phyloP scores from a whole-genome alignment of 805 yeast species.

The Kodamaea jinghongensis region DNA sequence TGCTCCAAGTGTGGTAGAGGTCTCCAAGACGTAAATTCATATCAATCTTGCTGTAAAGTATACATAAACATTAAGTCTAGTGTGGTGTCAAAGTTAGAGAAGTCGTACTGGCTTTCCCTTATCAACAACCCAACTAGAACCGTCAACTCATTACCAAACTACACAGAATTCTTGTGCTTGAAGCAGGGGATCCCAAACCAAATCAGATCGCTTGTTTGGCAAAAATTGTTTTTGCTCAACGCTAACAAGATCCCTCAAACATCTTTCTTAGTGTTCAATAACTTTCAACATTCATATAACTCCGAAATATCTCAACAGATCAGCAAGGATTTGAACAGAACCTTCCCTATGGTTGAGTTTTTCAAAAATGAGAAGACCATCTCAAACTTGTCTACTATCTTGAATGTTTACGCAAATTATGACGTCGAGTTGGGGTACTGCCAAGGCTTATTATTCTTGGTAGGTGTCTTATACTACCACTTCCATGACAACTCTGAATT shows the following conservation, averaged over 20 bases:
- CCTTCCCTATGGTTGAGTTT: constrained; percentile 54
- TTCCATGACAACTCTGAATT: constrained; percentile 31
- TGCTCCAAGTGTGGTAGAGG: constrained; percentile 30
- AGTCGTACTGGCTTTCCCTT: constrained; percentile 44
- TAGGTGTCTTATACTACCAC: constrained; percentile 52
- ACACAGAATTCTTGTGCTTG: constrained; percentile 42
- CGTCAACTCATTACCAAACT: constrained; percentile 45
- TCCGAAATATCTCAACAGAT: constrained; percentile 43
- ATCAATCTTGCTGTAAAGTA: constrained; percentile 24
- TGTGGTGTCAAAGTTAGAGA: constrained; percentile 28
- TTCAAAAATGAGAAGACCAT: constrained; percentile 46
- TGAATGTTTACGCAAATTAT: constrained; percentile 61
- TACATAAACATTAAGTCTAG: constrained; percentile 17
- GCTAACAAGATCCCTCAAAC: constrained; percentile 33
- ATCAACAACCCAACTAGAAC: constrained; percentile 44
- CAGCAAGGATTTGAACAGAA: constrained; percentile 55
- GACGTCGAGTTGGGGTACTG: constrained; percentile 68
- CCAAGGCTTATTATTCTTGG: constrained; percentile 63
- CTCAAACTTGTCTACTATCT: constrained; percentile 47
- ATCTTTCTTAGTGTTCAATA: constrained; percentile 30
- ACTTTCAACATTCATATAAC: constrained; percentile 43
- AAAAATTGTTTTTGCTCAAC: constrained; percentile 32
- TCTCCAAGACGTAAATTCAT: constrained; percentile 12
- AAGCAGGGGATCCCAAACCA: constrained; percentile 46
- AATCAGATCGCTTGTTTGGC: constrained; percentile 46